Conservation (phyloP, 1,139 yeast species). For the Saccharomyces hybrid region DNA sequence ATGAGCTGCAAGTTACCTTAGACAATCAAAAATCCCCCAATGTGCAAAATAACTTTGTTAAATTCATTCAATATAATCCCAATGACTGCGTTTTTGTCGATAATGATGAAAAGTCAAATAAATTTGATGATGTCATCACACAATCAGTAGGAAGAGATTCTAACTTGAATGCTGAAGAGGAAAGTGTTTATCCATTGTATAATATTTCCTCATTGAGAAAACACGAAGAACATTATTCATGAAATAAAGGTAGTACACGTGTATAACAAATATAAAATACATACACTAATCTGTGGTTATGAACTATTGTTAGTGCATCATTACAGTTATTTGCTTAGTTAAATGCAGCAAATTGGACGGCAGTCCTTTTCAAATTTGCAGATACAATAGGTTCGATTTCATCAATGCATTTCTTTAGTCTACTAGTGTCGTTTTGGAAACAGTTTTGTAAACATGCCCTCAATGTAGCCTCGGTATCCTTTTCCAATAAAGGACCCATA, state of each 20-base stretch:
- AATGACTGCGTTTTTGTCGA: conserved; percentile 36
- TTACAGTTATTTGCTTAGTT: conserved; percentile 6
- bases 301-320: background rate
- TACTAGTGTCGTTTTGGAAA: conserved; percentile 27
- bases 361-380: conserved; percentile 27
- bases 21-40: conserved; percentile 34
- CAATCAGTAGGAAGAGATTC: conserved; percentile 20
- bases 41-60: conserved; percentile 24
- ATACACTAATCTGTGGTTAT: background rate
- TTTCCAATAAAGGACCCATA: conserved; percentile 24
- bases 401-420: conserved; percentile 26
- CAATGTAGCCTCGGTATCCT: conserved; percentile 27
- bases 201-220: conserved; percentile 60
- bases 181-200: conserved; percentile 58
- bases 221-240: conserved; percentile 63
- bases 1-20: conserved; percentile 40
- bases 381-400: conserved; percentile 30
- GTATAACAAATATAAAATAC: background rate
- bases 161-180: conserved; percentile 29
- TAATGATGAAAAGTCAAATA: conserved; percentile 13
- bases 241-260: conserved; percentile 3
- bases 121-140: conserved; percentile 15
- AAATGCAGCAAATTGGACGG: conserved; percentile 31
- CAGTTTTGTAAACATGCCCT: conserved; percentile 30
- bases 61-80: conserved; percentile 31